Evolutionary conservation across 805 yeast genomes (phyloP).

Genomic region (Sugiyamaella qingdaonensis): DNA sequence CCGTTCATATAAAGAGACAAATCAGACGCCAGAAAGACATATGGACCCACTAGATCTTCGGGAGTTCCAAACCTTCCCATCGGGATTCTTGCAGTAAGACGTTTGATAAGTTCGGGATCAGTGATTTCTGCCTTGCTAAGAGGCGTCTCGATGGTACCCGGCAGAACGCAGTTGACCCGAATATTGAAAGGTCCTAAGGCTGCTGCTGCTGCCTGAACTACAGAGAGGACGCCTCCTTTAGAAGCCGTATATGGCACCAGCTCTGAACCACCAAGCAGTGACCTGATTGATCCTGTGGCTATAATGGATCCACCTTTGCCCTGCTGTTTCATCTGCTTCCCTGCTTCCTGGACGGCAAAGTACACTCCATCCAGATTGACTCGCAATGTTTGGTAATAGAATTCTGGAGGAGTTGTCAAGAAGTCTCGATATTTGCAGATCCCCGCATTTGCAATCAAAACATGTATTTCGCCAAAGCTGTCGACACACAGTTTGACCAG

Average conservation of each 20-base stretch:
- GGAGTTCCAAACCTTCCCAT: constrained; percentile 24
- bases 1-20: constrained; percentile 16
- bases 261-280: constrained; percentile 14
- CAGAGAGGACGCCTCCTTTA: constrained; percentile 17
- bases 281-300: constrained; percentile 26
- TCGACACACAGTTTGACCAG: constrained; percentile 31
- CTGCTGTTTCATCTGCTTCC: constrained; percentile 41
- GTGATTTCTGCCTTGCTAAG: constrained; percentile 29
- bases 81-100: constrained; percentile 34
- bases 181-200: constrained; percentile 15
- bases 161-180: constrained; percentile 17
- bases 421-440: constrained; percentile 38
- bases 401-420: constrained; percentile 38
- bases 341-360: constrained; percentile 46
- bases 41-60: constrained; percentile 25
- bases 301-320: constrained; percentile 48
- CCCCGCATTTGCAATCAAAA: constrained; percentile 46
- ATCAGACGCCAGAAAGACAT: constrained; percentile 22
- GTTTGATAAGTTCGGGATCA: constrained; percentile 32
- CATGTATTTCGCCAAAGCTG: constrained; percentile 39
- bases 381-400: constrained; percentile 34
- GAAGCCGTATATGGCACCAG: constrained; percentile 28
- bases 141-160: constrained; percentile 18
- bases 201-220: constrained; percentile 18
- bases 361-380: constrained; percentile 44